These are phyloP conservation scores for Acacia acuminata DNA, from an alignment of 306 rosid genomes.

Conservation along the genomic window DNA sequence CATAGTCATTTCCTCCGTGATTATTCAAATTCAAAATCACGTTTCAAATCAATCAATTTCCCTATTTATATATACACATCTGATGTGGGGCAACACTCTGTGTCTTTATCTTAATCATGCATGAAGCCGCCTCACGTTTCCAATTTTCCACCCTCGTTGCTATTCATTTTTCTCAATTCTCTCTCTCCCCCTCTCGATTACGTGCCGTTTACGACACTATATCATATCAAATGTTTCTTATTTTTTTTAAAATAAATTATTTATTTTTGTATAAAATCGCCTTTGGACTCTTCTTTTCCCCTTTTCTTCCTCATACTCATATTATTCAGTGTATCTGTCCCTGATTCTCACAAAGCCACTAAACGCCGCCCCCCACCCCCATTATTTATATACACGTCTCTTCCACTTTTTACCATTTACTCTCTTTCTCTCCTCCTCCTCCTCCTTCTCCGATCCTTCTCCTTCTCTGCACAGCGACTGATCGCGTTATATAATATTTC, in stretches of 20 bases:
- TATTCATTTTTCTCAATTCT: conserved; percentile 26
- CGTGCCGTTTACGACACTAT: conserved; percentile 67
- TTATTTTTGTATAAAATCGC: background rate
- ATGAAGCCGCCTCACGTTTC: conserved; percentile 51
- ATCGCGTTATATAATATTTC: background rate
- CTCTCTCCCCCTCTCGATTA: conserved; percentile 21
- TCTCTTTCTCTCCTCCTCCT: background rate
- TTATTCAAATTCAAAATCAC: background rate
- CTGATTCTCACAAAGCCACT: background rate
- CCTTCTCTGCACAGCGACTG: background rate
- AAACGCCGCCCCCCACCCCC: conserved; percentile 38
- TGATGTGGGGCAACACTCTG: background rate
- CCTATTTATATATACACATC: background rate
- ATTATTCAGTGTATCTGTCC: conserved; percentile 34
- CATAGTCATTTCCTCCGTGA: background rate
- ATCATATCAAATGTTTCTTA: too few relatives aligned
- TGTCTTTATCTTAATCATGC: conserved; percentile 42
- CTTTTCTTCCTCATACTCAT: background rate
- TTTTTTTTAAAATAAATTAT: too few relatives aligned
- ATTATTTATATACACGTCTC: conserved; percentile 9
- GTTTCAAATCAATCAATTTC: background rate
- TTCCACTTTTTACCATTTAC: conserved; percentile 24
- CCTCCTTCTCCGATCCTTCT: background rate
- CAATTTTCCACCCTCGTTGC: background rate
- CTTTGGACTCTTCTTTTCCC: conserved; percentile 9